Evolutionary conservation across 1,284 basidiomycete genomes (phyloP), one percentile per base, ranked within the genome.

Genomic region (Moesziomyces globuligerus): DNA sequence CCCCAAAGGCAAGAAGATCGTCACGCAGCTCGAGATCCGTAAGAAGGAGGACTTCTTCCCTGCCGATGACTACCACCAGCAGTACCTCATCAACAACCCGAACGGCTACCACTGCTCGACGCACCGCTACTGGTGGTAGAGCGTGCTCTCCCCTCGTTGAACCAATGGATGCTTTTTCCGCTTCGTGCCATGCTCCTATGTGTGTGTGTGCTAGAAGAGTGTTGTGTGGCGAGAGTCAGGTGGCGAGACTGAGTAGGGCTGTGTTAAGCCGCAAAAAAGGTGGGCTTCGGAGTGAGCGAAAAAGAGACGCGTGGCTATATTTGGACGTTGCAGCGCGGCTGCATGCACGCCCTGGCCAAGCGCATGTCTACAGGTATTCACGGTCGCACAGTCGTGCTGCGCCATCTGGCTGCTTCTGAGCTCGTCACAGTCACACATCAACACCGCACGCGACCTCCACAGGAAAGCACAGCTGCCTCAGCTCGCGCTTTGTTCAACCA

Each of bases 1-100:
- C 20, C 87, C 90, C 7, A 89, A 88, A 60, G 89, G 89, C 34
- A 79, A 86, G 83, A 89, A 87, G 80, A 93, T 98, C 58, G 90
- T 89, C 1, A 96, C 94, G 0, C 54, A 70, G 37, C 75, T 82
- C 42, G 72, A 79, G 61, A 48, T 73, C 25, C 36, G 64, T 5
- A 41, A 43, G 29, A 48, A 44, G 45, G 53, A 65, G 26, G 62
- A 71, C 43, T 72, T 62, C 29, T 67, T 76, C 68, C 55, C 53
- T 17, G 81, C 80, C 10, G 81, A 81, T 29, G 60, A 74, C 37
- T 80, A 81, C 40, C 81, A 82, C 55, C 81, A 82, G 50, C 62
- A 76, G 48, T 81, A 81, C 48, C 54, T 81, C 28, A 59, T 76
- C 48, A 77, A 74, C 47, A 65, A 78, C 48, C 78, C 78, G 3